Conservation (phyloP, 495 filamentous ascomycete species). For the Hypoxylon trugodes region DNA sequence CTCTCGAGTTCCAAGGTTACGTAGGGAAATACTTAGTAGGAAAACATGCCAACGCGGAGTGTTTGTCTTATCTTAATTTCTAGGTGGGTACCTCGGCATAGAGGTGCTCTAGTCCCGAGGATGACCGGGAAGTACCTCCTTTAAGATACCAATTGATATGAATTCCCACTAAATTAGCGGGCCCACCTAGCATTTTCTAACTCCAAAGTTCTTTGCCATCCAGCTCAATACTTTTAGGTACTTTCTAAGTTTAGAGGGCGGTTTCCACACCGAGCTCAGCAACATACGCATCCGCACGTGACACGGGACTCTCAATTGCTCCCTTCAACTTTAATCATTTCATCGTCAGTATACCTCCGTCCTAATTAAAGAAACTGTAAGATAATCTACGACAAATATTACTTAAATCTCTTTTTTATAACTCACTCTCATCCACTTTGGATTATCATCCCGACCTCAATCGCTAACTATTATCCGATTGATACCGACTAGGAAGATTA, state of each 20-base stretch:
- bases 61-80: conserved; percentile 14
- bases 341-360: conserved; percentile 21
- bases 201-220: too few relatives aligned
- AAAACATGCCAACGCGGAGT: conserved; percentile 8
- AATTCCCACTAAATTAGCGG: background rate
- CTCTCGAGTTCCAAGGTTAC: too few relatives aligned
- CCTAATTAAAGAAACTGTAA: conserved; percentile 2
- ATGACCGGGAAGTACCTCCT: too few relatives aligned
- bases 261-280: conserved; percentile 18
- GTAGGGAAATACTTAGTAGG: too few relatives aligned
- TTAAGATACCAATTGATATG: background rate
- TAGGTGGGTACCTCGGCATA: conserved; percentile 22
- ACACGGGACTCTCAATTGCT: conserved; percentile 29
- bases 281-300: conserved; percentile 18
- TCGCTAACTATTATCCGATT: background rate
- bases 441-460: background rate
- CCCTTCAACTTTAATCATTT: conserved; percentile 21
- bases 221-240: too few relatives aligned
- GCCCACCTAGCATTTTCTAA: background rate
- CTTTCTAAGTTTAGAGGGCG: background rate
- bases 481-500: background rate
- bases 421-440: background rate
- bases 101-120: background rate
- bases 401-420: conserved; percentile 5
- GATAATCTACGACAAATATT: conserved; percentile 1